These are phyloP conservation scores for Dissophora globulifera DNA, from an alignment of 192 early-diverging fungal genomes.

Conservation along the genomic window DNA sequence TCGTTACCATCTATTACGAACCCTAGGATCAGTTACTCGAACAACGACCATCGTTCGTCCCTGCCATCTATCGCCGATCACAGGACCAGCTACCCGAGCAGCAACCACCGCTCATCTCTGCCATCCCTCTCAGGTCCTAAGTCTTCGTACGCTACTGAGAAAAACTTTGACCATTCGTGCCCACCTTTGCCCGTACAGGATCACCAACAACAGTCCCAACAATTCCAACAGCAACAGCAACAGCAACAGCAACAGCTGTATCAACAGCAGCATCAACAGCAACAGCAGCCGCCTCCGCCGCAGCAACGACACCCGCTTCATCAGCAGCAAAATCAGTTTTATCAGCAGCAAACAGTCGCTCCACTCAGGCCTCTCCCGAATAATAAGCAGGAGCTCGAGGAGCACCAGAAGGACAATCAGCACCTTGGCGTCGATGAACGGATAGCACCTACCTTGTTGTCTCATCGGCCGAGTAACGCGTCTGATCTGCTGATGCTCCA, in stretches of 20 bases:
- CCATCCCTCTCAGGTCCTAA: neutral
- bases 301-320: neutral
- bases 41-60: no score
- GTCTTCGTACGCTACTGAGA: neutral
- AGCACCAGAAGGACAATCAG: neutral
- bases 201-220: no score
- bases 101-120: no score
- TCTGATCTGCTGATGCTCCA: constrained; percentile 31
- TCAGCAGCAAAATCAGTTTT: neutral
- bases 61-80: no score
- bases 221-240: neutral
- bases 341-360: no score
- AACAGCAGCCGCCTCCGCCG: neutral
- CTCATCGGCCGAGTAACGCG: constrained; percentile 25
- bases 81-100: no score
- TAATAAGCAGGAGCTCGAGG: neutral
- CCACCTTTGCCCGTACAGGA: neutral
- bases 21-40: no score
- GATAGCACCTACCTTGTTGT: neutral
- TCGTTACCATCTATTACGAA: no score
- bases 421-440: neutral
- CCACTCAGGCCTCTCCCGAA: neutral
- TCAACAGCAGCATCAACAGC: no score
- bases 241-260: no score
- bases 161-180: neutral